A percentile compares a stretch with the other conserved stretches of the same genome.
Conservation (phyloP, 75 land plant genomes). For the Cryptomeria japonica region DNA sequence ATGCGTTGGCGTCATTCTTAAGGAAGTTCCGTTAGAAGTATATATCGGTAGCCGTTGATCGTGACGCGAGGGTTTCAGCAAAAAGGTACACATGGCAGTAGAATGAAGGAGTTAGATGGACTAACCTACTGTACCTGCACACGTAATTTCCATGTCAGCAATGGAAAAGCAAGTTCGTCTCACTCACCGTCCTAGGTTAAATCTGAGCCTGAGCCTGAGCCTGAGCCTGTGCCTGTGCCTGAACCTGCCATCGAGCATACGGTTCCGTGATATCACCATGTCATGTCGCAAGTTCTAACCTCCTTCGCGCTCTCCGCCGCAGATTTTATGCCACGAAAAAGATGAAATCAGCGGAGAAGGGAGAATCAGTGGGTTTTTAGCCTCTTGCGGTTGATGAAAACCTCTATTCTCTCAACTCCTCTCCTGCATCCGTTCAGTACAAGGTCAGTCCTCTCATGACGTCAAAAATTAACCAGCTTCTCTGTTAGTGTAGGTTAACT, state of each 20-base stretch:
- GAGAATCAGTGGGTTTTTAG: neutral
- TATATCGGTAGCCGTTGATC: neutral
- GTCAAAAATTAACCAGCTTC: neutral
- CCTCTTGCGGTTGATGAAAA: neutral
- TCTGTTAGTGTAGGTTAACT: too few species aligned
- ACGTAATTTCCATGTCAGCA: neutral
- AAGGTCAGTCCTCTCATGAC: neutral
- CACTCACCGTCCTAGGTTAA: neutral
- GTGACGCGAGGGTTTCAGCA: neutral
- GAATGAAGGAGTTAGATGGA: neutral
- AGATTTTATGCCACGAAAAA: neutral
- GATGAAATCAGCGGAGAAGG: neutral
- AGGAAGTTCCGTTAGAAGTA: neutral
- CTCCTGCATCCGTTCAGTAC: neutral
- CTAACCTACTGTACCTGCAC: neutral
- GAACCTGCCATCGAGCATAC: neutral
- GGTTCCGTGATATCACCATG: neutral
- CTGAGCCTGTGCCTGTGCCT: neutral
- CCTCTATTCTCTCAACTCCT: neutral
- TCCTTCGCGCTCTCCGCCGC: neutral
- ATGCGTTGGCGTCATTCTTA: neutral
- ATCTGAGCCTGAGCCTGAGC: neutral
- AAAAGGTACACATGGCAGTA: neutral
- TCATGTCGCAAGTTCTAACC: neutral
- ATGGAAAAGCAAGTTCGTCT: neutral